Conservation (phyloP, 2,329 filamentous ascomycete genomes). For the Stemphylium lycopersici region DNA sequence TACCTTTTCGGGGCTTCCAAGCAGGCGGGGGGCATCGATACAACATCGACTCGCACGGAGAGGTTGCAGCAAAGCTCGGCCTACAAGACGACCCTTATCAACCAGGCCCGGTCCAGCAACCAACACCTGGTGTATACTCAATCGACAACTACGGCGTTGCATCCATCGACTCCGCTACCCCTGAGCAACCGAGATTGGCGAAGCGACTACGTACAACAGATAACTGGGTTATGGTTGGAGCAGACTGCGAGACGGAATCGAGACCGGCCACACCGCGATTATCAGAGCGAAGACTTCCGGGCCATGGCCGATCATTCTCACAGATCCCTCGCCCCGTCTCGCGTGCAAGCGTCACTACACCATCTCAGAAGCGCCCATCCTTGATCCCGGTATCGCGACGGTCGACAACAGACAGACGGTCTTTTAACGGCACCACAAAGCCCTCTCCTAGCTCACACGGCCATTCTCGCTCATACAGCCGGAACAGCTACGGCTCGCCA, state of each 20-base stretch:
- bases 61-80: constrained; percentile 33
- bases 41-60: constrained; percentile 54
- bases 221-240: constrained; percentile 57
- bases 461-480: constrained; percentile 34
- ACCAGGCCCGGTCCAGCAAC: constrained; percentile 35
- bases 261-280: constrained; percentile 53
- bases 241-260: constrained; percentile 61
- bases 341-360: constrained; percentile 24
- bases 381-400: constrained; percentile 54
- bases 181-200: constrained; percentile 51
- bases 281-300: constrained; percentile 40
- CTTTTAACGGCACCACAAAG: constrained; percentile 25
- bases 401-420: constrained; percentile 32
- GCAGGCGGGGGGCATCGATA: constrained; percentile 82
- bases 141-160: constrained; percentile 55
- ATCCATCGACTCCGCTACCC: constrained; percentile 53
- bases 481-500: constrained; percentile 43
- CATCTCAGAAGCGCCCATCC: constrained; percentile 43
- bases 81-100: constrained; percentile 30
- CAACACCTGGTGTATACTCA: constrained; percentile 62
- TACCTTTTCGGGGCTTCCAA: constrained; percentile 81
- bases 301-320: constrained; percentile 34
- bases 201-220: constrained; percentile 58
- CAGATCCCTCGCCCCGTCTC: constrained; percentile 45
- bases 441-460: constrained; percentile 14